Evolutionary conservation across 139 green algal species (phyloP), one percentile per base, ranked within the genome.

Genomic region (Deuterostichococcus epilithicus): DNA sequence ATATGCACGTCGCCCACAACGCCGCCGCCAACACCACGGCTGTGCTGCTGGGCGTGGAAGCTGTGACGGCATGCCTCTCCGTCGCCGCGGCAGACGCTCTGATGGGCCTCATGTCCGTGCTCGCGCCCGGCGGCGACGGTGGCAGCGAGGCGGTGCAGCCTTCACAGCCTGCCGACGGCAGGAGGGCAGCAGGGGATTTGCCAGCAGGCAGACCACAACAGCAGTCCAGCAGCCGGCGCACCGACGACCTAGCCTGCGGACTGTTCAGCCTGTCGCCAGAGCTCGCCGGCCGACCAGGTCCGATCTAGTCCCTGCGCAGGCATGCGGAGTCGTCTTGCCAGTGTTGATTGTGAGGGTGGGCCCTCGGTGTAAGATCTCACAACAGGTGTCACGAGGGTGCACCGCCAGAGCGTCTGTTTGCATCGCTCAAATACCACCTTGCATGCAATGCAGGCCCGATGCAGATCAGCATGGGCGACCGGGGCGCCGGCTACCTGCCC

Each of bases 1-100:
- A 72, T 2, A 36, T 80, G 60, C 77, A 85, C 58, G 33, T 79
- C 45, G 47, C 77, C 38, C 28, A 65, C 13, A 59, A 82, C n/a
- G 52, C 68, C 6, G 32, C 73, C 36, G 32, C 77, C 25, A 42
- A 44, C 26, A 34, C 25, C 20, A 47, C 73, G 34, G 68, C 67
- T 23, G 68, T 76, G 44, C 59, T 58, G 1, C 4, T 75, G 20
- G 32, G 73, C 3, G 39, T 39, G 0, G 33, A 45, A 8, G 20
- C 38, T 33, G 60, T 85, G 63, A 42, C 72, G 20, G 38, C 80
- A 3, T 37, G 76, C 0, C 28, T 79, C 1, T 85, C 81, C 15
- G 35, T 78, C 2, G 72, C 76, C 3, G 68, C 77, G 15, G 59
- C 77, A 5, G 38, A 23, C 4, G 69, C 66, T n/a, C 8, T 82